Evolutionary conservation across 352 stramenopile species (phyloP).

Genomic region (Thalassiosira delicatula): DNA sequence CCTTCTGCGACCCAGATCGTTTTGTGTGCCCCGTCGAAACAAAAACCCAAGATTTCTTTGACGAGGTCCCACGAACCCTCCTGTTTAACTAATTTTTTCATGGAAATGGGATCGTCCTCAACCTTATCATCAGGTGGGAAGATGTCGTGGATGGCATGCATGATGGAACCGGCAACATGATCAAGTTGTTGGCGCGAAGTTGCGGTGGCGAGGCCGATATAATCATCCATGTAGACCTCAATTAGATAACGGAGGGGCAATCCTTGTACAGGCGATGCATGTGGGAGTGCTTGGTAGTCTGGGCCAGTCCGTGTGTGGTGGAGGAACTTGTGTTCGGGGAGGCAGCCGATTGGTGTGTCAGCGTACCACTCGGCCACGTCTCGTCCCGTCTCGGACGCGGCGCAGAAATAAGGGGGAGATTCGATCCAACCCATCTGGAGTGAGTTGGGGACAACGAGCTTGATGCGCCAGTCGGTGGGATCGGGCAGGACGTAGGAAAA

Average conservation of each 20-base stretch:
- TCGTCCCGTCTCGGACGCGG: neutral
- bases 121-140: neutral
- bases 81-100: constrained; percentile 32
- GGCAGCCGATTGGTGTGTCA: neutral
- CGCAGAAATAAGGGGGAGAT: neutral
- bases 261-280: neutral
- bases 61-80: neutral
- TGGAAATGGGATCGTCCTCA: constrained; percentile 8
- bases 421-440: neutral
- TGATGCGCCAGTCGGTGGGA: neutral
- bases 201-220: neutral
- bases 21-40: constrained; percentile 14
- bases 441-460: neutral
- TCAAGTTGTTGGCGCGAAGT: neutral
- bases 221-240: neutral
- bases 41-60: constrained; percentile 25
- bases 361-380: neutral
- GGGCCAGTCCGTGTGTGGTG: neutral
- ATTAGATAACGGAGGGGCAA: neutral
- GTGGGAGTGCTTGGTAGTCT: neutral
- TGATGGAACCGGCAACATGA: neutral
- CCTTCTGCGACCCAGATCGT: neutral
- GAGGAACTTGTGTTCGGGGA: neutral
- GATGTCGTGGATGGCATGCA: constrained; percentile 5
- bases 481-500: constrained; percentile 51